Evolutionary conservation across 306 rosid species (phyloP), one percentile per base, ranked within the genome.

Genomic region (Cucurbita pepo): DNA sequence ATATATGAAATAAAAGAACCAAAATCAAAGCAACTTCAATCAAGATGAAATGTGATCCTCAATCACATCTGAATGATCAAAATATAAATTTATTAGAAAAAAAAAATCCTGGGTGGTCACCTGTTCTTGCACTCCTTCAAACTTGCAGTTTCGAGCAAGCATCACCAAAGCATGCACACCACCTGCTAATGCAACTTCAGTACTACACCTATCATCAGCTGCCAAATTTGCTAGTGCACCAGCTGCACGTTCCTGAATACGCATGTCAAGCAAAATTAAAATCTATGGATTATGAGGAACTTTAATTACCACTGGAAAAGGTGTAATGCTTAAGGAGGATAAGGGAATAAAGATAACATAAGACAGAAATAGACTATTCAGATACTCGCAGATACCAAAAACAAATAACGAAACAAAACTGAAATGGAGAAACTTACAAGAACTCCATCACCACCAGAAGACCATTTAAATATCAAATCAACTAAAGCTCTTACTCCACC

Each of bases 91-190:
- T 56, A 1, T 4, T n/a, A n/a, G n/a, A 8, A 9, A 63, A 63
- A 10, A 5, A 41, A 63, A 67, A 44, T 14, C 72, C 10, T n/a
- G 56, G 72, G 70, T 16, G 62, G 63, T 30, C 83, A 95, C 99
- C 99, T 95, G 99, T 84, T 95, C 99, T 81, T 91, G 99, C 80
- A 95, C 99, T 75, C 99, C 99, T 84, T 95, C 99, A 77, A 79
- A 91, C 81, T 95, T 89, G 91, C 97, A 91, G 74, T 80, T 88
- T 60, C 97, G 95, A 63, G 99, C 99, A 82, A 95, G 99, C 97
- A 86, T 95, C 83, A 95, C 99, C 77, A 95, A 84, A 71, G 99
- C 99, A 82, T 91, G 99, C 69, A 95, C 96, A 51, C 99, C 99
- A 56, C 97, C 99, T 45, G 97, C 96, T 78, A 83, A 56, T 12